phyloP scores from a whole-genome alignment of 345 rosid species.

The Eucalyptus urophylla region DNA sequence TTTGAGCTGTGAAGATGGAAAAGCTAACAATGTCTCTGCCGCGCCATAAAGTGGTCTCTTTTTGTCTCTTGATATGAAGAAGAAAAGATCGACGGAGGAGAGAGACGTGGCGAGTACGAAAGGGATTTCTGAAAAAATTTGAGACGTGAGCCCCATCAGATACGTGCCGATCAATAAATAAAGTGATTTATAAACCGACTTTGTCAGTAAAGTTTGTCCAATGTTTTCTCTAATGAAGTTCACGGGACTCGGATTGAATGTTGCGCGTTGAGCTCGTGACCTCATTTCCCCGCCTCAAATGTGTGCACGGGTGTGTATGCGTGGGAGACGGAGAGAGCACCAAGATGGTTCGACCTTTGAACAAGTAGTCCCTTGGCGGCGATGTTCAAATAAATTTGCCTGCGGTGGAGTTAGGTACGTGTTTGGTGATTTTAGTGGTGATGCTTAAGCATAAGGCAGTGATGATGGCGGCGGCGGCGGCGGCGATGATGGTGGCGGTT shows the following conservation, averaged over 20 bases:
- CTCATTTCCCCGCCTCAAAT: no score
- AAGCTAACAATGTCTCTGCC: neutral
- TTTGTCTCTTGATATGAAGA: neutral
- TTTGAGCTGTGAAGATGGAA: neutral
- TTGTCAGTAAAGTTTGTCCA: neutral
- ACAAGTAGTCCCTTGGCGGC: no score
- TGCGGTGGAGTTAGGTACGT: no score
- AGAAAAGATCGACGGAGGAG: neutral
- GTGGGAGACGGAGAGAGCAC: rapidly evolving
- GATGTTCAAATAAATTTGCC: no score
- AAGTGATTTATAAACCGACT: neutral
- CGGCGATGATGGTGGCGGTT: neutral
- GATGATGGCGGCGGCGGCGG: neutral
- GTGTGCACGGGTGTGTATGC: no score
- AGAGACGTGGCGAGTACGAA: neutral
- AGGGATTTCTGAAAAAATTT: neutral
- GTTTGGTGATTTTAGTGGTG: no score
- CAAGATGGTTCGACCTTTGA: no score
- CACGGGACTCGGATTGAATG: no score
- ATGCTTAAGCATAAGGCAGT: no score
- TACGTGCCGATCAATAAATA: no score
- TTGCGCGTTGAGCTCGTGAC: no score
- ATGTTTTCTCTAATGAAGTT: no score
- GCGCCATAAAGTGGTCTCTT: neutral
- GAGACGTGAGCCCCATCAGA: neutral